phyloP scores from a whole-genome alignment of 2,329 filamentous ascomycete genomes.

The Claviceps humidiphila region DNA sequence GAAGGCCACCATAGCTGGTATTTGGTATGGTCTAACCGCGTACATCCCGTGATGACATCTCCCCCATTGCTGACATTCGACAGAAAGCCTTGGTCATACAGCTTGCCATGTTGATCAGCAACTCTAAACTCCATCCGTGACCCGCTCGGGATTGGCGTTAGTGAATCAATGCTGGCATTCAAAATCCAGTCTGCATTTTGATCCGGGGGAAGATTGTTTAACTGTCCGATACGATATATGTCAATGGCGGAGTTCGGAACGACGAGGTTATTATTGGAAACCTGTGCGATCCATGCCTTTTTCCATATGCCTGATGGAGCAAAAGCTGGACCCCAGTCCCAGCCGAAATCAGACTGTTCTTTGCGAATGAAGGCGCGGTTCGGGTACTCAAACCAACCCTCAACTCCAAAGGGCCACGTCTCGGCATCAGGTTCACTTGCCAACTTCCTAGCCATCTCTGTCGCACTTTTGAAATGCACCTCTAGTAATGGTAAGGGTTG shows the following conservation, averaged over 20 bases:
- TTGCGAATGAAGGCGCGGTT: slow-evolving; percentile 32
- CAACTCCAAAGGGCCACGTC: slow-evolving; percentile 2
- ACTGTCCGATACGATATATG: slow-evolving; percentile 43
- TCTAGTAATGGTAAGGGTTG: slow-evolving; percentile 6
- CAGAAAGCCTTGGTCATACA: slow-evolving; percentile 15
- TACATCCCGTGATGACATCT: slow-evolving; percentile 34
- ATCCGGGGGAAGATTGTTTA: slow-evolving; percentile 44
- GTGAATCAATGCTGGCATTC: slow-evolving; percentile 45
- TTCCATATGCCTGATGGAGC: slow-evolving; percentile 51
- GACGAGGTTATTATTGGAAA: not conserved
- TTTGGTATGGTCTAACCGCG: slow-evolving; percentile 25
- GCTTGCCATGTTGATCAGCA: slow-evolving; percentile 24
- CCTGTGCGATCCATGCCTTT: slow-evolving; percentile 41
- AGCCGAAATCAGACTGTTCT: slow-evolving; percentile 50
- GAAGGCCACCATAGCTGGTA: slow-evolving; percentile 49
- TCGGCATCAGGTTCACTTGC: slow-evolving; percentile 3
- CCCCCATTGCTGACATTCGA: slow-evolving; percentile 25
- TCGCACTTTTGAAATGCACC: slow-evolving; percentile 12
- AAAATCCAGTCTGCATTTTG: slow-evolving; percentile 45
- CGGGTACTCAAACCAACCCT: slow-evolving; percentile 10
- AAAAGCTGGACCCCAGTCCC: slow-evolving; percentile 51
- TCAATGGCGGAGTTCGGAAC: slow-evolving; percentile 39
- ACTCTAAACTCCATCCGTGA: slow-evolving; percentile 32
- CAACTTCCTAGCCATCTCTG: slow-evolving; percentile 7
- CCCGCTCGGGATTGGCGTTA: slow-evolving; percentile 32